phyloP scores from a whole-genome alignment of 2,329 filamentous ascomycete genomes.

The Hypomyces rosellus region DNA sequence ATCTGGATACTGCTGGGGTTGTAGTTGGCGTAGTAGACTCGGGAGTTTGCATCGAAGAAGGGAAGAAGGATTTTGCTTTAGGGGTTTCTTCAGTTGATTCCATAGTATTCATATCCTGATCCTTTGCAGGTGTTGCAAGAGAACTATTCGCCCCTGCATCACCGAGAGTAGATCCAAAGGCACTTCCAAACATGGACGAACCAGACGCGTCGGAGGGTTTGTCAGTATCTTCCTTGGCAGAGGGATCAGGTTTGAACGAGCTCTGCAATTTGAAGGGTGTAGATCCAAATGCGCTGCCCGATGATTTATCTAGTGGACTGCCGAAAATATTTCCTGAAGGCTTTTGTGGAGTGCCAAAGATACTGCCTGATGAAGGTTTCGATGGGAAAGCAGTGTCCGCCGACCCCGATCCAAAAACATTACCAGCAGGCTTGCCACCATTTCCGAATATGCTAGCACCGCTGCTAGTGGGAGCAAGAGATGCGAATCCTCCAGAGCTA shows the following conservation, averaged over 20 bases:
- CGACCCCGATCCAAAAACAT: conserved; percentile 24
- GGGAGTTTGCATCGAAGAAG: conserved; percentile 16
- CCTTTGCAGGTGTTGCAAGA: conserved; percentile 34
- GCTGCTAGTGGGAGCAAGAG: conserved; percentile 33
- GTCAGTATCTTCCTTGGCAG: conserved; percentile 52
- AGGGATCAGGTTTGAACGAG: conserved; percentile 60
- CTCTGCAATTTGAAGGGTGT: conserved; percentile 60
- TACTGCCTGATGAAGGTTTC: conserved; percentile 33
- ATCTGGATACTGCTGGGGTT: conserved; percentile 45
- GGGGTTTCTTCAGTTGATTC: conserved; percentile 29
- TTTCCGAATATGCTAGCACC: conserved; percentile 32
- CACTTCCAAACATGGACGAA: conserved; percentile 52
- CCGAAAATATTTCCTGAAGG: conserved; percentile 22
- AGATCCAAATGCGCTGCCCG: conserved; percentile 23
- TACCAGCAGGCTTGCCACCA: conserved; percentile 30
- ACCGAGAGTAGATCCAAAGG: conserved; percentile 53
- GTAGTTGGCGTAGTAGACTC: conserved; percentile 44
- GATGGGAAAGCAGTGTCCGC: conserved; percentile 43
- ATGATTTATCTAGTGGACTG: conserved; percentile 50
- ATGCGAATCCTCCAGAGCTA: conserved; percentile 48
- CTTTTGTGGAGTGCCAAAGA: conserved; percentile 51
- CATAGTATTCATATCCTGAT: conserved; percentile 46
- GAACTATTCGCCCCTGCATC: conserved; percentile 36
- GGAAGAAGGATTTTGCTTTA: conserved; percentile 29
- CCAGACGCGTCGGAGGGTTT: conserved; percentile 37